These are phyloP conservation scores for Dactylorhiza incarnata DNA, from an alignment of 106 monocot species.

Conservation along the genomic window DNA sequence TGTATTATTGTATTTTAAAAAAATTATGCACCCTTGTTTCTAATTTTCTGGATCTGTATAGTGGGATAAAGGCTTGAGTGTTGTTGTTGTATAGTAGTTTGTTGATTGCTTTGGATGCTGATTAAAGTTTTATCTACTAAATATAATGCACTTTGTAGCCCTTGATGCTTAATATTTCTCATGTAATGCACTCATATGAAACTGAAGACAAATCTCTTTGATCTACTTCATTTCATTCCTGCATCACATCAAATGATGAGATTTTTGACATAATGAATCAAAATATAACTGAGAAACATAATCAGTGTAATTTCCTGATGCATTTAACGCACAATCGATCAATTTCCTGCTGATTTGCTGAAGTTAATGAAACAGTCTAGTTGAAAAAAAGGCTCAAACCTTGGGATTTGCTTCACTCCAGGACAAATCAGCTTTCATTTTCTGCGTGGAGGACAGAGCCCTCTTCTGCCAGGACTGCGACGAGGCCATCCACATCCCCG, in stretches of 20 bases:
- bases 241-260: too few species aligned
- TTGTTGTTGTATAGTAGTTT: not conserved
- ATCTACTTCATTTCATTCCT: too few species aligned
- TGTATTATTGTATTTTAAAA: not conserved
- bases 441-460: constrained; percentile 96
- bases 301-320: too few species aligned
- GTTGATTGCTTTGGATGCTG: not conserved
- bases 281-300: not conserved
- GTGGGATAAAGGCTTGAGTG: too few species aligned
- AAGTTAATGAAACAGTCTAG: not conserved
- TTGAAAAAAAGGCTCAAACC: not conserved
- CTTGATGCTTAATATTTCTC: not conserved
- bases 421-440: constrained; percentile 83
- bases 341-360: not conserved
- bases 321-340: too few species aligned
- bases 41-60: not conserved
- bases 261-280: too few species aligned
- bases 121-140: not conserved
- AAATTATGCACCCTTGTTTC: too few species aligned
- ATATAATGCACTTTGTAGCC: not conserved
- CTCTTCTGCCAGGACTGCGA: constrained; percentile 83
- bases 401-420: constrained; percentile 16
- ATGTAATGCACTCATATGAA: not conserved
- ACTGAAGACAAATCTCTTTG: too few species aligned
- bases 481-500: constrained; percentile 65